phyloP scores from a whole-genome alignment of 352 stramenopile species.

The Globisporangium recalcitrans region DNA sequence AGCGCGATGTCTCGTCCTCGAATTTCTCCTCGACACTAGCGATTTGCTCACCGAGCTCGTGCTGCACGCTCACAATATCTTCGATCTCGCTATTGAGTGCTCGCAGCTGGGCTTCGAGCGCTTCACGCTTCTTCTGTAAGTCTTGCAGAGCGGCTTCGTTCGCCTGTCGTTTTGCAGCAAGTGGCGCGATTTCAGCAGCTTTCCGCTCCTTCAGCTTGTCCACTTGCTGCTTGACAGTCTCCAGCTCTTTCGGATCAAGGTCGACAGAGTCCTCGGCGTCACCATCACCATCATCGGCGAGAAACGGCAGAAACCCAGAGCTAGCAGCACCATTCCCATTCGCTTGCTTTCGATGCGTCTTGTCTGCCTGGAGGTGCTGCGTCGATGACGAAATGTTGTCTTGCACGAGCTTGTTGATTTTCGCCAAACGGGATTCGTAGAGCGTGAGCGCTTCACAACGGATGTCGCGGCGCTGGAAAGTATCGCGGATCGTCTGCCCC shows the following conservation, averaged over 20 bases:
- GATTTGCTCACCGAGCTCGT: constrained; percentile 42
- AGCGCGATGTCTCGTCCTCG: constrained; percentile 31
- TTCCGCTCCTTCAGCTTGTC: constrained; percentile 41
- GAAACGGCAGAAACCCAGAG: constrained; percentile 11
- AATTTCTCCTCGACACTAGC: constrained; percentile 44
- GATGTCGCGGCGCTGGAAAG: constrained; percentile 71
- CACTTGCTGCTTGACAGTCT: constrained; percentile 28
- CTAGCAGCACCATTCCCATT: neutral
- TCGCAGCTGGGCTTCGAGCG: constrained; percentile 49
- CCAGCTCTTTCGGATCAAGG: constrained; percentile 31
- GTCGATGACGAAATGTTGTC: constrained; percentile 33
- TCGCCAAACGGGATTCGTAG: constrained; percentile 39
- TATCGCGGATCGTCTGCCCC: constrained; percentile 69
- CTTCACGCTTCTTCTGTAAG: constrained; percentile 41
- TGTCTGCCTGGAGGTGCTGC: constrained; percentile 21
- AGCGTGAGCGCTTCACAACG: constrained; percentile 58
- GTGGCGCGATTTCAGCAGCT: constrained; percentile 22
- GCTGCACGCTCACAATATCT: constrained; percentile 26
- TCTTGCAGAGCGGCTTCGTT: constrained; percentile 17
- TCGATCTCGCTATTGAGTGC: constrained; percentile 48
- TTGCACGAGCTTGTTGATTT: constrained; percentile 35
- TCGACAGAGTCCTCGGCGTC: constrained; percentile 14
- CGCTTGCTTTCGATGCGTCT: constrained; percentile 12
- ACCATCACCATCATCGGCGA: constrained; percentile 13
- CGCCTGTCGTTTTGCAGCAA: constrained; percentile 26